Evolutionary conservation across 1,139 yeast species (phyloP), one percentile per base, ranked within the genome.

Genomic region (Sugiyamaella novakii): DNA sequence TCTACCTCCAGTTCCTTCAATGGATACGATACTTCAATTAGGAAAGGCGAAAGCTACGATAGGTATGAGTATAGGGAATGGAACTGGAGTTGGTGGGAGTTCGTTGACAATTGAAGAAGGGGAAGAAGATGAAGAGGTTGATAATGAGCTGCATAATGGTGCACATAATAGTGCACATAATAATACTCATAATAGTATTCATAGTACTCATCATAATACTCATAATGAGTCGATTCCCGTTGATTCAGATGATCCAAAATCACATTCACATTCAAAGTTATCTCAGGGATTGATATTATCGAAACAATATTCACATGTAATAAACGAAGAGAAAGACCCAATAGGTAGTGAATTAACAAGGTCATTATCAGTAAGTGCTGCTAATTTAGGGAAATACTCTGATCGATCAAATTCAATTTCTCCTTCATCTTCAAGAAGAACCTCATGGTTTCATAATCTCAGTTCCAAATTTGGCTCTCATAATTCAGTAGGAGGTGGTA

Each of bases 381-480:
- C 39, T 14, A 19, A 14, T 15, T 22, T 25, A 10, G 33, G 33
- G 3, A 42, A 31, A 42, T 42, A 29, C 19, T 10, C 24, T 24
- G 46, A 35, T 2, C 21, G 24, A 12, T 8, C 19, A 5, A n/a
- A 1, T 15, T 29, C 48, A 15, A 30, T 25, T 21, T 39, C 48
- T 24, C 41, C 36, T 11, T 11, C 47, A 14, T 11, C 31, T 7
- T 18, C 38, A 10, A 38, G 51, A 55, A 39, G 52, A 55, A 40
- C 54, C 57, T 19, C 56, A 43, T 50, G 51, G 57, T 27, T 44
- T 50, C 50, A 41, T 33, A 17, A 41, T 33, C 18, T 47, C 38
- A 37, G 50, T 43, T 31, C 46, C 50, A 29, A 40, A 43, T 36
- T 49, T 15, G n/a, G 46, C 4, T 46, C 49, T 5, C 19, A 44